phyloP scores from a whole-genome alignment of 345 rosid genomes.

The Eucalyptus pauciflora region DNA sequence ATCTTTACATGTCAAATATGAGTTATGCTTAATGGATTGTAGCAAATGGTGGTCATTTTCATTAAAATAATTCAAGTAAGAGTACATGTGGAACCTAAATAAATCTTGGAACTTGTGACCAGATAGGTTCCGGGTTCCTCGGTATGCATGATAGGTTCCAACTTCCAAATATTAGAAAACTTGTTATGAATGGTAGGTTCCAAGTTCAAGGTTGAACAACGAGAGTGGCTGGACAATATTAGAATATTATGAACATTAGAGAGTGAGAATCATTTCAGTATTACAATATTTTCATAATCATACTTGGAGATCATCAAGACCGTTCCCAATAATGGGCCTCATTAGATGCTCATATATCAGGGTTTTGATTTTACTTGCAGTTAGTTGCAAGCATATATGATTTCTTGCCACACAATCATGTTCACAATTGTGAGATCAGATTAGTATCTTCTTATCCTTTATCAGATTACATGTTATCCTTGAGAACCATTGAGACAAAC shows the following conservation, averaged over 20 bases:
- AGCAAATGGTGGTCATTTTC: background rate
- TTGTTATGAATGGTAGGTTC: background rate
- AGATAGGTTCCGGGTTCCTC: background rate
- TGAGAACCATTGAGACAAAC: background rate
- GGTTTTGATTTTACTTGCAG: background rate
- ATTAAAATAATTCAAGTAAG: background rate
- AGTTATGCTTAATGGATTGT: background rate
- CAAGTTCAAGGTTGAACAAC: background rate
- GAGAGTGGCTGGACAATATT: background rate
- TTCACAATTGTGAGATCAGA: background rate
- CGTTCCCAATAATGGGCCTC: background rate
- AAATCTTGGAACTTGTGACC: rapidly evolving
- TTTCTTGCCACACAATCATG: background rate
- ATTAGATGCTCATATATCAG: background rate
- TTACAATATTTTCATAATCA: rapidly evolving
- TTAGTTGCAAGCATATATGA: background rate
- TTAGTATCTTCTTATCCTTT: background rate
- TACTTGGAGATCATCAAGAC: background rate
- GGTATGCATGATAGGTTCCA: no score
- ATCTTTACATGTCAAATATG: no score
- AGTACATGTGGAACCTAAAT: background rate
- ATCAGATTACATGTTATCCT: background rate
- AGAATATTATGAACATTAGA: background rate
- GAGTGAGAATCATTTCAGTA: background rate
- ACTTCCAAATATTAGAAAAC: background rate